phyloP scores from a whole-genome alignment of 306 rosid genomes.

The Quercus cerris region DNA sequence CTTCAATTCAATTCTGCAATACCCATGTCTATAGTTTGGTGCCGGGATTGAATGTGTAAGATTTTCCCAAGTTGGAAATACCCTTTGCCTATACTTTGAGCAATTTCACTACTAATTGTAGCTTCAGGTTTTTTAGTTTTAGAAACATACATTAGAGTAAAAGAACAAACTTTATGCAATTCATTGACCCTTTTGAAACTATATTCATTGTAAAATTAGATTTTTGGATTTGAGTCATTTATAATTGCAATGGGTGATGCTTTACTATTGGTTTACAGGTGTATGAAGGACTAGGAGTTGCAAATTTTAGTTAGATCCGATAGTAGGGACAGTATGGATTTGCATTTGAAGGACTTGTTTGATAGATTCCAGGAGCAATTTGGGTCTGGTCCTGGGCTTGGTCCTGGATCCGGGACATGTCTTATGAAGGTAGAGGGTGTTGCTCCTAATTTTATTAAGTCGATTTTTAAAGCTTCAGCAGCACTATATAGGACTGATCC shows the following conservation, averaged over 20 bases:
- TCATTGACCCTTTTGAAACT: background rate
- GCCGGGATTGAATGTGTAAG: background rate
- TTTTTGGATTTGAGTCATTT: background rate
- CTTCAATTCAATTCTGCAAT: background rate
- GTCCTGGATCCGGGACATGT: constrained; percentile 75
- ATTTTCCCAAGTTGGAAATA: background rate
- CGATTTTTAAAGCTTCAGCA: constrained; percentile 58
- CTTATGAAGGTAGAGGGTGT: constrained; percentile 62
- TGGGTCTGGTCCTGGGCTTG: constrained; percentile 68
- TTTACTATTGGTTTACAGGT: constrained; percentile 16
- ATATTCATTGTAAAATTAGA: background rate
- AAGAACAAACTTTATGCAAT: background rate
- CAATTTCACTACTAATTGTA: background rate
- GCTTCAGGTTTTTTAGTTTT: background rate
- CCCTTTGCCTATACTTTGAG: background rate
- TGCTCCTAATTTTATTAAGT: constrained; percentile 53
- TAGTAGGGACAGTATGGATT: constrained; percentile 41
- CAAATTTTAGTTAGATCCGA: constrained; percentile 13
- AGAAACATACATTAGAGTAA: background rate
- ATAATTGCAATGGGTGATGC: background rate
- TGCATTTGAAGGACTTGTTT: constrained; percentile 67
- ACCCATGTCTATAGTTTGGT: background rate
- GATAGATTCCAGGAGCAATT: constrained; percentile 69
- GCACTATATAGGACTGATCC: constrained; percentile 58
- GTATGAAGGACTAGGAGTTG: constrained; percentile 1